A percentile compares a stretch with the other conserved stretches of the same genome.
Conservation (phyloP, 768 basidiomycete species). For the Rossbeevera mucosa region DNA sequence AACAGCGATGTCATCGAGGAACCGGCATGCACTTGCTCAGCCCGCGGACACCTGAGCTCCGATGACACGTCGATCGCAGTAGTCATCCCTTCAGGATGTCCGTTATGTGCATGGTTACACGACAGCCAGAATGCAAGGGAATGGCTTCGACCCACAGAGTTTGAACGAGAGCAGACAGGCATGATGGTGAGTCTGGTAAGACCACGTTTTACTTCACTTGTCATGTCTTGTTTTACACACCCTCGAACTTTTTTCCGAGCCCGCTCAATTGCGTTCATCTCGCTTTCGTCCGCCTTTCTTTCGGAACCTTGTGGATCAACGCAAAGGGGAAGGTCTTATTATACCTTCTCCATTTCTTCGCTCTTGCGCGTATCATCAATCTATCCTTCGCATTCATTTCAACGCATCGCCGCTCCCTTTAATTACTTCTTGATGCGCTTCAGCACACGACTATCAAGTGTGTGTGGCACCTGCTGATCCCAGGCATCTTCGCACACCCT, state of each 20-base stretch:
- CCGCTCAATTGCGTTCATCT: conserved; percentile 11
- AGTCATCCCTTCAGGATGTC: conserved; percentile 6
- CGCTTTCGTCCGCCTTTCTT: conserved; percentile 1
- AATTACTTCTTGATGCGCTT: conserved; percentile 15
- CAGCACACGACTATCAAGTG: conserved; percentile 1
- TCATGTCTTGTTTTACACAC: neutral
- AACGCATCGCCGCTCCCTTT: conserved; percentile 5
- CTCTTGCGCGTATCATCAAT: conserved; percentile 7
- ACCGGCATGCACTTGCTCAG: conserved; percentile 14
- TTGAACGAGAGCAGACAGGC: conserved; percentile 23
- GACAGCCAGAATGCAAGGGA: conserved; percentile 30
- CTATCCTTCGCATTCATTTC: conserved; percentile 2
- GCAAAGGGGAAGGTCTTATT: conserved; percentile 1
- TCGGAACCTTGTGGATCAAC: conserved; percentile 12
- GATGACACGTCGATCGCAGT: conserved; percentile 7
- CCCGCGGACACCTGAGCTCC: conserved; percentile 12
- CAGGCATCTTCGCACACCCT: conserved; percentile 4
- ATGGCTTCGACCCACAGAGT: conserved; percentile 34
- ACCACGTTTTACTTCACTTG: conserved; percentile 5
- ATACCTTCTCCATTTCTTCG: conserved; percentile 5
- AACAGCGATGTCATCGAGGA: conserved; percentile 19
- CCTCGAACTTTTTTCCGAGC: conserved; percentile 1
- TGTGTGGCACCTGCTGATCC: conserved; percentile 5
- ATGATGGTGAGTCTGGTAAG: conserved; percentile 25
- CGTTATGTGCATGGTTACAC: conserved; percentile 16